These are phyloP conservation scores for Dictyophora rubrovolvata DNA, from an alignment of 768 basidiomycete genomes.

Conservation along the genomic window DNA sequence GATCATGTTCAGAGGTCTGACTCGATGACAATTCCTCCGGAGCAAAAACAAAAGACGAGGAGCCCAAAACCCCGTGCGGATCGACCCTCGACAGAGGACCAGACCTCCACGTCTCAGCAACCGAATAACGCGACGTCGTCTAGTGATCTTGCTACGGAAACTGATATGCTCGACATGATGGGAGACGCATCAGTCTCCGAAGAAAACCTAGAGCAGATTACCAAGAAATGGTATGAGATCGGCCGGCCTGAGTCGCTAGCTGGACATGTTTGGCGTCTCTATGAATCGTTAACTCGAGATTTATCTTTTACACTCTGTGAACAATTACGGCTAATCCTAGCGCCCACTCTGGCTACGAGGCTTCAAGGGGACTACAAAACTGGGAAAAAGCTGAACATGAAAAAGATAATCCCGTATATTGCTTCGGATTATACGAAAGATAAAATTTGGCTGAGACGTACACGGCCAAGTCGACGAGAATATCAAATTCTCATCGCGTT, in stretches of 20 bases:
- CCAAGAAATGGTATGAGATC: constrained; percentile 50
- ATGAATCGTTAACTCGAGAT: constrained; percentile 83
- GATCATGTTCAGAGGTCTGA: constrained; percentile 9
- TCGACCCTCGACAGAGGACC: background rate
- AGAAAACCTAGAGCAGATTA: constrained; percentile 35
- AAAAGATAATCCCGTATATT: constrained; percentile 95
- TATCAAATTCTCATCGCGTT: constrained; percentile 92
- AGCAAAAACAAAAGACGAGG: constrained; percentile 1
- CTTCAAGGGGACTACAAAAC: constrained; percentile 95
- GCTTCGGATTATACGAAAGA: constrained; percentile 99
- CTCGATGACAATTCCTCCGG: constrained; percentile 10
- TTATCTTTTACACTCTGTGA: constrained; percentile 90
- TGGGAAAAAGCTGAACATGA: constrained; percentile 97
- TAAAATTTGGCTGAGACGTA: constrained; percentile 96
- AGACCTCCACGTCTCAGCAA: background rate
- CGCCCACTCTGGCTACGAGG: constrained; percentile 88
- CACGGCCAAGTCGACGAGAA: constrained; percentile 86
- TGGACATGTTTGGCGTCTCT: constrained; percentile 82
- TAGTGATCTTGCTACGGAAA: constrained; percentile 26
- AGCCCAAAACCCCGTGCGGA: background rate
- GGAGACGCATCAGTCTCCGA: background rate
- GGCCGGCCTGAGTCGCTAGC: constrained; percentile 48
- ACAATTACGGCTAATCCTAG: constrained; percentile 91
- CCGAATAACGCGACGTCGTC: background rate
- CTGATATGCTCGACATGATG: constrained; percentile 17